Evolutionary conservation across 768 basidiomycete species (phyloP).

Genomic region (Podaxis sp.): DNA sequence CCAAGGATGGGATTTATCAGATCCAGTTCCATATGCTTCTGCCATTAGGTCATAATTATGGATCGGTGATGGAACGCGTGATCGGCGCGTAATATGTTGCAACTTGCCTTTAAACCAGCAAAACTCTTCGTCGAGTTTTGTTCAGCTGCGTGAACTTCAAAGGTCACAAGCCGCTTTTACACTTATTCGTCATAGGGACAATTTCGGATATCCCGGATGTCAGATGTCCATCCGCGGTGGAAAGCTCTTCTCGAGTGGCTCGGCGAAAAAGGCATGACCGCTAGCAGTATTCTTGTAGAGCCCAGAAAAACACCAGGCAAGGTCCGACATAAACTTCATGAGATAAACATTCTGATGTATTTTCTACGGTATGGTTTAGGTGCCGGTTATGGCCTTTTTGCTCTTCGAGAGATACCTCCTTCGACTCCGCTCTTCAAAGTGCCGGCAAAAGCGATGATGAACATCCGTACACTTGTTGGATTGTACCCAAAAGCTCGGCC

Average conservation of each 20-base stretch:
- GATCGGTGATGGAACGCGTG: slow-evolving; percentile 19
- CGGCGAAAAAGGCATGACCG: slow-evolving; percentile 43
- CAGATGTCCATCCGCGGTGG: slow-evolving; percentile 38
- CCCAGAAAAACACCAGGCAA: slow-evolving; percentile 51
- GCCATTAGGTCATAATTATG: background rate
- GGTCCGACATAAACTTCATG: background rate
- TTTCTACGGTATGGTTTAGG: slow-evolving; percentile 34
- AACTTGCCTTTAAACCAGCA: slow-evolving; percentile 1
- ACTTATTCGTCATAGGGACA: background rate
- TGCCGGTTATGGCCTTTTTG: slow-evolving; percentile 71
- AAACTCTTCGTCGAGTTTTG: slow-evolving; percentile 1
- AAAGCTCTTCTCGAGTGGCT: slow-evolving; percentile 53
- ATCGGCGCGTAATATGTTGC: slow-evolving; percentile 20
- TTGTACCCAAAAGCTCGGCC: slow-evolving; percentile 47
- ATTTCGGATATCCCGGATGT: slow-evolving; percentile 3
- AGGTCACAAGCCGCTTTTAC: background rate
- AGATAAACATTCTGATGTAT: background rate
- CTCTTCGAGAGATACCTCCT: slow-evolving; percentile 40
- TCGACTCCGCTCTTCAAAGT: slow-evolving; percentile 63
- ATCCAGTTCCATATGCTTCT: background rate
- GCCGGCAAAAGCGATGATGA: slow-evolving; percentile 71
- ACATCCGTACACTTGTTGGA: slow-evolving; percentile 61
- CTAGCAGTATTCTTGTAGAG: slow-evolving; percentile 45
- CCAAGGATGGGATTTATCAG: slow-evolving; percentile 7
- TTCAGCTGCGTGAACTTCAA: background rate